Evolutionary conservation across 495 filamentous ascomycete genomes (phyloP), one percentile per base, ranked within the genome.

Genomic region (Aspergillus funiculosus): DNA sequence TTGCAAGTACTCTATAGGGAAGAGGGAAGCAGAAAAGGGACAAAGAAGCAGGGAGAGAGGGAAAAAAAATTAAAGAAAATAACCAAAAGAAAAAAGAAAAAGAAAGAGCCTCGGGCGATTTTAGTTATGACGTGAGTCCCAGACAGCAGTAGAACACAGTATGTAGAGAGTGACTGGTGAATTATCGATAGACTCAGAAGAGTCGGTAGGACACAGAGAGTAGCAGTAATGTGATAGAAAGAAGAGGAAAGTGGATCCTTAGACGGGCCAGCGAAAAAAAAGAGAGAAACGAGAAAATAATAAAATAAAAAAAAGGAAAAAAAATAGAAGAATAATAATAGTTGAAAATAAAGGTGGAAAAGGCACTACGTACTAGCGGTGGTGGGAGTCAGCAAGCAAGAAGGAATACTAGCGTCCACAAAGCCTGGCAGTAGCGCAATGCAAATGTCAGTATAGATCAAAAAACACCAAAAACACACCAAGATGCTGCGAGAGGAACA

Each of bases 71-170:
- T 39, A 48, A 53, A 52, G n/a, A n/a, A n/a, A n/a, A n/a, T n/a
- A n/a, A 45, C 32, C 43, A 47, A 41, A 38, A 46, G 43, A 44
- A 50, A 43, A 30, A 50, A 43, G 35, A 43, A 51, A 47, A 32
- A 49, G 39, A 27, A 46, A 60, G 54, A 61, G 58, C 46, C 58
- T 61, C 56, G 56, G 56, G 42, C n/a, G 36, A 41, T 53, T 48
- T 46, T 21, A 48, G 50, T 51, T 62, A 64, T 66, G 63, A 66
- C 63, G 63, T 66, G 63, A 62, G 61, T 55, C 39, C 44, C 35
- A 17, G 15, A 47, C 32, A 25, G 28, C 38, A n/a, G n/a, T n/a
- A n/a, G n/a, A n/a, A n/a, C n/a, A n/a, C n/a, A n/a, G n/a, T n/a
- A n/a, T n/a, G n/a, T n/a, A n/a, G n/a, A n/a, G 47, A 43, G 39